A percentile compares a stretch with the other conserved stretches of the same genome.
Evolutionary conservation across 306 rosid genomes (phyloP).

Genomic region (Betula pendula): DNA sequence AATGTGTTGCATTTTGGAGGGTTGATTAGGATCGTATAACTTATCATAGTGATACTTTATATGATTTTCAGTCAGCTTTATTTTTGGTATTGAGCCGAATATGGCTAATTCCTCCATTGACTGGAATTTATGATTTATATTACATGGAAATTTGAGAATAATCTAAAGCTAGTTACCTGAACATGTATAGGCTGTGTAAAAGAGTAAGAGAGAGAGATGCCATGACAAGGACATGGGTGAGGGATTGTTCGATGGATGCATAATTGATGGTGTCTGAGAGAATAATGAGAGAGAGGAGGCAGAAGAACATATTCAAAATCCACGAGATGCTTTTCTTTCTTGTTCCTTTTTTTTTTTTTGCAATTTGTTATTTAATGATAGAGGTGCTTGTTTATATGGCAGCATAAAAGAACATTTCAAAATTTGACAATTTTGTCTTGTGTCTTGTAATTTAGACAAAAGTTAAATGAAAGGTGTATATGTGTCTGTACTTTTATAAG

Average conservation of each 20-base stretch:
- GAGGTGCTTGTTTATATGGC: not conserved
- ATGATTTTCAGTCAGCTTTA: not conserved
- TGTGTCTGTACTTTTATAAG: not conserved
- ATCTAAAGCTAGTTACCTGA: not conserved
- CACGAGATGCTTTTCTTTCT: not conserved
- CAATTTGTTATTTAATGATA: not conserved
- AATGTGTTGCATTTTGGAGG: not conserved
- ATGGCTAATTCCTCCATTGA: not conserved
- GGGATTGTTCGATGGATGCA: not conserved
- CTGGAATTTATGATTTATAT: not conserved
- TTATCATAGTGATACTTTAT: not conserved
- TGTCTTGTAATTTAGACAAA: not conserved
- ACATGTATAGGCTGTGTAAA: not conserved
- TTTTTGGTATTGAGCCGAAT: not conserved
- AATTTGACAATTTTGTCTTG: not conserved
- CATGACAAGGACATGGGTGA: not conserved
- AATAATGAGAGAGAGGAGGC: not conserved
- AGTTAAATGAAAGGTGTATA: not conserved
- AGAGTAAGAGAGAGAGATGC: not conserved
- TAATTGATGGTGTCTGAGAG: not conserved
- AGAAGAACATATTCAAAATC: not conserved
- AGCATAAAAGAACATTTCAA: not conserved
- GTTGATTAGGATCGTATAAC: not conserved
- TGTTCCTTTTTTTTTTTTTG: not conserved
- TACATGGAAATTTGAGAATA: not conserved